phyloP scores from a whole-genome alignment of 345 rosid species.

The Lepidium sativum region DNA sequence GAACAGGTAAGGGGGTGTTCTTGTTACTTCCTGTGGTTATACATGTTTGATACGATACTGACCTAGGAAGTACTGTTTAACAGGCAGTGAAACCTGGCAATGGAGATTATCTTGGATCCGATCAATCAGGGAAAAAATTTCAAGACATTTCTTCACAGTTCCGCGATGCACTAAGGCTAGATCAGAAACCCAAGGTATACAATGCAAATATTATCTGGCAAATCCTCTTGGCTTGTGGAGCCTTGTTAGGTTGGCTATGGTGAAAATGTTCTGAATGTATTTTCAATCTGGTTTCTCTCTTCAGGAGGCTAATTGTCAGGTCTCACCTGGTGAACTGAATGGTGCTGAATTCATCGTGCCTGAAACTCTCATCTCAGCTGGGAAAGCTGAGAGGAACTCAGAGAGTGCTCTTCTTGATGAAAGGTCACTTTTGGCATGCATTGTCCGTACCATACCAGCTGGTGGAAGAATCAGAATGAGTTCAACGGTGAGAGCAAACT shows the following conservation, averaged over 20 bases:
- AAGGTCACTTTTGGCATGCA: conserved; percentile 74
- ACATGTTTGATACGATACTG: neutral
- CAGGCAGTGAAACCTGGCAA: conserved; percentile 56
- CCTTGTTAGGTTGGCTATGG: neutral
- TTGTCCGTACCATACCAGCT: conserved; percentile 88
- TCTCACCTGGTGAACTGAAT: conserved; percentile 41
- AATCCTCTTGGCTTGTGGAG: neutral
- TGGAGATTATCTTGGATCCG: conserved; percentile 33
- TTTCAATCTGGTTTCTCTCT: conserved; percentile 4
- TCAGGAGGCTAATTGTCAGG: conserved; percentile 52
- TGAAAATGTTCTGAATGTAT: neutral
- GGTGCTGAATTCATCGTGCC: conserved; percentile 29
- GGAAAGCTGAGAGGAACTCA: conserved; percentile 34
- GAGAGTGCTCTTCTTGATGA: conserved; percentile 75
- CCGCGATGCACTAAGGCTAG: conserved; percentile 44
- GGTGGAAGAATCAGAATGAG: conserved; percentile 84
- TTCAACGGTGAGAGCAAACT: conserved; percentile 51
- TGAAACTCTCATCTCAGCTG: conserved; percentile 33
- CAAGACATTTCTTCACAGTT: conserved; percentile 70
- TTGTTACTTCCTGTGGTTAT: neutral
- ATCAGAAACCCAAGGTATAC: conserved; percentile 52
- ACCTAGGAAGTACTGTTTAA: neutral
- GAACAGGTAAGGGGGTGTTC: conserved; percentile 41
- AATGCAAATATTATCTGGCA: conserved; percentile 6
- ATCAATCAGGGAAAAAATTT: conserved; percentile 46